Percentiles rank a stretch among this genome's conserved stretches.
Conservation (phyloP, 495 filamentous ascomycete genomes). For the Halenospora varia region DNA sequence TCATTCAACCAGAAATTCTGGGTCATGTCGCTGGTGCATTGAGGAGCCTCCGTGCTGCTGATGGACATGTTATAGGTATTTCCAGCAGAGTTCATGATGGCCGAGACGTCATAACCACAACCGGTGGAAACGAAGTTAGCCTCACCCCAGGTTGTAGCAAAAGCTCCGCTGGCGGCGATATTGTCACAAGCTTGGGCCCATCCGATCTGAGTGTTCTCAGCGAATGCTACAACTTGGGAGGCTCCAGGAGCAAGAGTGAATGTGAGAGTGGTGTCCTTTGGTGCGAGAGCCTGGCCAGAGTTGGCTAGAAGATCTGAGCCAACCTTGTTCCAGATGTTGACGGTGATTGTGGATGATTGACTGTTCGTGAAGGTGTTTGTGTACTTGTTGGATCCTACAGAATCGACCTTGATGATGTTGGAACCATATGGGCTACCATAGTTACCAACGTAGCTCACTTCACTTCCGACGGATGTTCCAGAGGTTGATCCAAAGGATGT, state of each 20-base stretch:
- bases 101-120: conserved; percentile 51
- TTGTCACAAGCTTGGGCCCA: conserved; percentile 29
- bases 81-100: conserved; percentile 39
- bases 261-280: conserved; percentile 34
- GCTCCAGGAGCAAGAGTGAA: conserved; percentile 37
- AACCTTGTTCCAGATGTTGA: conserved; percentile 51
- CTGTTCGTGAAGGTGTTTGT: conserved; percentile 43
- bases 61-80: conserved; percentile 26
- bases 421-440: conserved; percentile 47
- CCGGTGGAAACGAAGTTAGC: conserved; percentile 47
- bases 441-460: conserved; percentile 41
- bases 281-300: conserved; percentile 34
- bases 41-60: conserved; percentile 13
- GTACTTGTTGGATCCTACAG: conserved; percentile 38
- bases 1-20: conserved; percentile 22
- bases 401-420: conserved; percentile 46
- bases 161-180: conserved; percentile 35
- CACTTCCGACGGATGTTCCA: conserved; percentile 21
- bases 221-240: conserved; percentile 40
- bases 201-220: conserved; percentile 35
- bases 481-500: conserved; percentile 11
- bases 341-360: conserved; percentile 33
- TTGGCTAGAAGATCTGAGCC: conserved; percentile 31
- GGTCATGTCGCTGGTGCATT: conserved; percentile 14
- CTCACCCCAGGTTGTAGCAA: conserved; percentile 49